Base-by-base conservation (phyloP, 2,329 filamentous ascomycete species). In the Aurifilum marmelostoma region DNA sequence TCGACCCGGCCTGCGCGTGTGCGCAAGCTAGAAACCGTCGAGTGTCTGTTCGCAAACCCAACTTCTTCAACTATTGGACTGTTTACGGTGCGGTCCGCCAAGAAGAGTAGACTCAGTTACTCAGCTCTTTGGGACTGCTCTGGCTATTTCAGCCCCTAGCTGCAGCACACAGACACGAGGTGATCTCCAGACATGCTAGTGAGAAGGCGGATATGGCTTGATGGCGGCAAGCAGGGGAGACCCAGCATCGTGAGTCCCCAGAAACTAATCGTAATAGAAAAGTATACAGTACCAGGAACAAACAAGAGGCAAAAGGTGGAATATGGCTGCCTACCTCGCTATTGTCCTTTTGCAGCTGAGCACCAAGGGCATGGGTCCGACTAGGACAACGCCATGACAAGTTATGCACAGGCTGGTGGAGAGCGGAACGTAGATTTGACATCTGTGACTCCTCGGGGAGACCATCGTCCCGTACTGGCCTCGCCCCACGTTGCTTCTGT, bases 161-260 rank as follows among this genome's bases (percentile, higher is more conserved):
- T 9, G 47, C 8, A 0, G 9, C 37, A 39, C 37, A 39, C 37
- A n/a, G 12, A 29, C 24, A 8, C 24, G 52, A 56, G 27, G 52
- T 29, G 52, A 18, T 56, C 52, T 56, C 14, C 52, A 29, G 27
- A 56, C 24, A 29, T 56, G 12, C 24, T 16, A 14, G 50, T 16
- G 50, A 27, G 24, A 14, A 29, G 24, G 24, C 24, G 52, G 24
- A 27, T 16, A 29, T 29, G 52, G 24, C 56, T 59, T 18, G 32
- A 24, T 18, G 29, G 5, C 9, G 32, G 32, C 32, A 34, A 21
- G 56, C 56, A 59, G 32, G 56, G 32, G 7, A 59, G 16, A 37
- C 32, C 32, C 32, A 37, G 56, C 32, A 59, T 37, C 56, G 29
- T 37, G 56, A 37, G 52, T 56, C 56, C 24, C 56, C 56, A 59